Base-by-base conservation (phyloP, 1,139 yeast genomes). In the Suhomyces atakaporum region DNA sequence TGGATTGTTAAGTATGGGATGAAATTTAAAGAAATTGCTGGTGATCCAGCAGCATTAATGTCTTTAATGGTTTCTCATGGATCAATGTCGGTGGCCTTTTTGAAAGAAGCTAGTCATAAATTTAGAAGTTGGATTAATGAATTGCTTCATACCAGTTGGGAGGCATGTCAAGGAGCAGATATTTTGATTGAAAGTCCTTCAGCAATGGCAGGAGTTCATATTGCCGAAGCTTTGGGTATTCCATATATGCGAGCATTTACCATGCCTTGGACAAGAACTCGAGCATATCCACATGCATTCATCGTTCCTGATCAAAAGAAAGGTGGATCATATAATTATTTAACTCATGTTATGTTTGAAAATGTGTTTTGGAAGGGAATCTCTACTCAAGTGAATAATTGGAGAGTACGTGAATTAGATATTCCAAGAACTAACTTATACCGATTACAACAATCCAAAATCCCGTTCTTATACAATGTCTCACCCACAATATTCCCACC, bases 181-280 rank as follows among this genome's bases (percentile, higher is more conserved):
- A 75, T 92, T 15, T 64, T 90, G 43, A 87, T 90, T 42, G 97
- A 90, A 56, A 84, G 95, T 25, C 97, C 97, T 0, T 85, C 95
- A 5, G 94, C 97, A 0, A 89, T 90, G 94, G 92, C 84, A 8
- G 97, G 97, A 8, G 77, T 90, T 27, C 97, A 90, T 54, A 84
- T 92, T 40, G 97, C 97, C 1, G 97, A 90, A 56, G 95, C 95
- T 0, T 62, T 90, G 39, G 78, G 81, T 12, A 84, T 90, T 35
- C 96, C 97, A 0, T 90, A 90, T 55, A 85, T 86, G 69, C 71
- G 97, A 50, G 97, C 97, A 0, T 92, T 90, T 54, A 92, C 97
- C 0, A 90, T 90, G 97, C 97, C 97, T 0, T 90, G 97, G 97
- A 87, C 97, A 0, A 67, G 96, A 48, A 90, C 97, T 0, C 73